These are phyloP conservation scores for Globomyces pollinis-pini DNA, from an alignment of 192 early-diverging fungal genomes.

Conservation along the genomic window DNA sequence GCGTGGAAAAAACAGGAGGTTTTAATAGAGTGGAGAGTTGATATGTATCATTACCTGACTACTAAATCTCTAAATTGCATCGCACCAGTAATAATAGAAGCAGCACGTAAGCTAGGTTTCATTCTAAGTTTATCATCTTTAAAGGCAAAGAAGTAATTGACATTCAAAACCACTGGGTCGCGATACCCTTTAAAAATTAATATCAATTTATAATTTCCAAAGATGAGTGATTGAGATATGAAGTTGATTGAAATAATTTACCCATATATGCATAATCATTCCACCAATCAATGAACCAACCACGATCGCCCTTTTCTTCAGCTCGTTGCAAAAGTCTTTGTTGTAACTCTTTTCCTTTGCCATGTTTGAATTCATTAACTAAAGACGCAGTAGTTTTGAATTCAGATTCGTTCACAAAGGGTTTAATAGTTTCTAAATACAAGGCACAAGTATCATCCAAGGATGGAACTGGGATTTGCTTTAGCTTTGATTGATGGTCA, in stretches of 20 bases:
- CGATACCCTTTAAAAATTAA: slow-evolving; percentile 87
- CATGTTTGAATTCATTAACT: slow-evolving; percentile 71
- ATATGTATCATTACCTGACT: slow-evolving; percentile 54
- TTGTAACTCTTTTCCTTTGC: slow-evolving; percentile 77
- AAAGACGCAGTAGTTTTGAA: slow-evolving; percentile 57
- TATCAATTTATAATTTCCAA: slow-evolving; percentile 43
- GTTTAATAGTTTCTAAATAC: slow-evolving; percentile 74
- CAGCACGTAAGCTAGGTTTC: slow-evolving; percentile 75
- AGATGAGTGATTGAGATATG: slow-evolving; percentile 16
- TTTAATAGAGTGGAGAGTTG: too few relatives aligned
- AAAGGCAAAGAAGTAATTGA: slow-evolving; percentile 85
- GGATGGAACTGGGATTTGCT: slow-evolving; percentile 83
- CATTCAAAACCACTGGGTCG: slow-evolving; percentile 91
- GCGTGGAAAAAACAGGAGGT: not conserved
- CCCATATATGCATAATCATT: slow-evolving; percentile 80
- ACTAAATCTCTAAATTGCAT: slow-evolving; percentile 79
- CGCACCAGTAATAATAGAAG: slow-evolving; percentile 80
- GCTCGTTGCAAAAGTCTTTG: slow-evolving; percentile 68
- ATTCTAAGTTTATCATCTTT: slow-evolving; percentile 72
- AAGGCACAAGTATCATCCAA: slow-evolving; percentile 73
- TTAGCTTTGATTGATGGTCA: slow-evolving; percentile 43
- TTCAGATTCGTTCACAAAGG: slow-evolving; percentile 58
- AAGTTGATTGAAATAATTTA: too few relatives aligned
- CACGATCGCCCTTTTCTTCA: slow-evolving; percentile 64
- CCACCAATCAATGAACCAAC: slow-evolving; percentile 98